These are phyloP conservation scores for Limonium bicolor DNA, from an alignment of 148 eudicot genomes.

Conservation along the genomic window DNA sequence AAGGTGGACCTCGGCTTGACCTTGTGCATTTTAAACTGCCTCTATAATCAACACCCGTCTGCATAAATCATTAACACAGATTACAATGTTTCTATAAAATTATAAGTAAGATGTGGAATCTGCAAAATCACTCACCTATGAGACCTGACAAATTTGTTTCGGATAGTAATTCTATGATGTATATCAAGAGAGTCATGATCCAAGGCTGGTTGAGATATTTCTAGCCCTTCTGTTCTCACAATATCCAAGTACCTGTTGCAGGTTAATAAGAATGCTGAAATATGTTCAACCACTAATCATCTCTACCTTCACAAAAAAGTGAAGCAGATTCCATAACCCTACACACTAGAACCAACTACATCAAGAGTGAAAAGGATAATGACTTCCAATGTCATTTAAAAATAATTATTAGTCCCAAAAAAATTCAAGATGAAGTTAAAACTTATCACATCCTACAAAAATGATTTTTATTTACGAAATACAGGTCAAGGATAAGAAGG, in stretches of 20 bases:
- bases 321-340: no score
- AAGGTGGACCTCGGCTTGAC: slow-evolving; percentile 79
- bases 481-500: neutral
- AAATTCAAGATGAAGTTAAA: no score
- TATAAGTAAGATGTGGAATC: no score
- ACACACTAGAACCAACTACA: no score
- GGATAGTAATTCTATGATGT: slow-evolving; percentile 88
- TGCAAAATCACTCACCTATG: slow-evolving; percentile 41
- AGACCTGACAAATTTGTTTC: slow-evolving; percentile 36
- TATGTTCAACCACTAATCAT: no score
- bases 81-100: neutral
- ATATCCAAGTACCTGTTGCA: slow-evolving; percentile 61
- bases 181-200: slow-evolving; percentile 87
- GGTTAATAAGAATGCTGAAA: neutral
- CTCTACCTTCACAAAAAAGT: no score
- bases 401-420: no score
- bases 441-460: no score
- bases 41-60: slow-evolving; percentile 73
- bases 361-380: no score
- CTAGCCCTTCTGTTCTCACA: slow-evolving; percentile 58
- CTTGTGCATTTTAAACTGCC: slow-evolving; percentile 68
- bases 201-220: slow-evolving; percentile 95
- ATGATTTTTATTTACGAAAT: no score
- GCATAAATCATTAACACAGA: slow-evolving; percentile 11
- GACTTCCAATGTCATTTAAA: no score